Base-by-base conservation (phyloP, 345 rosid genomes). In the Murraya paniculata region DNA sequence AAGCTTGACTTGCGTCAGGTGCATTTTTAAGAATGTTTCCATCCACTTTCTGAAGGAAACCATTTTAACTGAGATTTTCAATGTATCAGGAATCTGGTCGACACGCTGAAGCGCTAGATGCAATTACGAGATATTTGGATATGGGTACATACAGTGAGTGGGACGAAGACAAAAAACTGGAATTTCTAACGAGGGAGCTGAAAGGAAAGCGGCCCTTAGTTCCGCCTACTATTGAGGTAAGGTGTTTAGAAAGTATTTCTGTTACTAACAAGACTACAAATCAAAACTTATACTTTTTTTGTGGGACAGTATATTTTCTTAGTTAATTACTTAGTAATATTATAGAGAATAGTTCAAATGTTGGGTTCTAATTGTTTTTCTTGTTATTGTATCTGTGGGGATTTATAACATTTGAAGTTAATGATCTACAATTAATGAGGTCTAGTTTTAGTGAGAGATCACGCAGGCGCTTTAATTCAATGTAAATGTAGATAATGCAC, bases 1-100 rank as follows among this genome's bases (percentile, higher is more conserved):
- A 95, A 95, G 92, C 96, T 94, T 35, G 99, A 95, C 80, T 88
- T 95, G 89, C 98, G 98, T 14, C 98, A 95, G 99, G 99, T 93
- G 82, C 50, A 56, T 45, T 77, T 61, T 79, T 56, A 64, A 4
- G 71, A 27, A 68, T 81, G 27, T 74, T 60, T 56, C 66, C 68
- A 25, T 16, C 25, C 22, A 71, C 24, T 6, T 73, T 27, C 62
- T 64, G 1, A 2, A 28, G 38, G 31, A 62, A 28, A 65, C 10
- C 30, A 62, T 16, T 78, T 64, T 70, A 70, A 66, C 80, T 75
- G 45, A 78, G 75, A 22, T 78, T 79, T 78, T 78, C 5, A 30
- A 58, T 76, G 70, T 61, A 57, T 81, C 86, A 95, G 99, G 99
- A 96, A 89, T 89, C 99, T 79, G 90, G 76, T 77, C 90, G 99